phyloP scores from a whole-genome alignment of 2,329 filamentous ascomycete genomes.

The Trichoderma citrinoviride region DNA sequence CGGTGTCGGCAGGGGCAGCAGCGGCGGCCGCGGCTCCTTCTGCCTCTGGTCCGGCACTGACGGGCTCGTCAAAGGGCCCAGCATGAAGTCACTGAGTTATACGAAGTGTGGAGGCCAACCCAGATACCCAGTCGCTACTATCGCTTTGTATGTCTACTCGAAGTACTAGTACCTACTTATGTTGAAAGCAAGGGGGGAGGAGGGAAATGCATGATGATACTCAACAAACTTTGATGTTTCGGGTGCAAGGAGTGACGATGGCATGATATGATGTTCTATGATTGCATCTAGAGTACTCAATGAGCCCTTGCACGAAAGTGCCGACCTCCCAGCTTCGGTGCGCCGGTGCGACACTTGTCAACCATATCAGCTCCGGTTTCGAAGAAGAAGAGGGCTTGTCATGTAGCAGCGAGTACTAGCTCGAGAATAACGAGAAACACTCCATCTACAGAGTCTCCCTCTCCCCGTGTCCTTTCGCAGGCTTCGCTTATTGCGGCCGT shows the following conservation, averaged over 20 bases:
- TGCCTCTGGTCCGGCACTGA: constrained; percentile 27
- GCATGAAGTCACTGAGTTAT: constrained; percentile 23
- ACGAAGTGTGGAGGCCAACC: background rate
- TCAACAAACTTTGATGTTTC: background rate
- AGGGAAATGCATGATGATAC: background rate
- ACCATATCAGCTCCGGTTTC: background rate
- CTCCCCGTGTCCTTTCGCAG: background rate
- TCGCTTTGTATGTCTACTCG: background rate
- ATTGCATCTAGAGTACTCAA: background rate
- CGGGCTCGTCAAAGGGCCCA: constrained; percentile 29
- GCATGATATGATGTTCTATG: constrained; percentile 12
- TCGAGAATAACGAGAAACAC: background rate
- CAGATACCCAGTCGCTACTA: background rate
- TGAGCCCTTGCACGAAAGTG: background rate
- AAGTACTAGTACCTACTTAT: too few relatives aligned
- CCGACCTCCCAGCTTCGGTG: background rate
- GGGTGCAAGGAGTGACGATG: constrained; percentile 1
- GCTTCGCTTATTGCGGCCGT: background rate
- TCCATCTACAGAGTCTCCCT: background rate
- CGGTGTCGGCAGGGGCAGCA: constrained; percentile 27
- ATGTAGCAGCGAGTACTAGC: background rate
- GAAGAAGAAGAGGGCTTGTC: background rate
- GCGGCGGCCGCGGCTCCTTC: constrained; percentile 25
- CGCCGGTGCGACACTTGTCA: background rate
- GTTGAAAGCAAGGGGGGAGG: background rate